Percentiles rank a stretch among this genome's conserved stretches.
Evolutionary conservation across 1,284 basidiomycete species (phyloP).

Genomic region (Pulchroboletus neoregius): DNA sequence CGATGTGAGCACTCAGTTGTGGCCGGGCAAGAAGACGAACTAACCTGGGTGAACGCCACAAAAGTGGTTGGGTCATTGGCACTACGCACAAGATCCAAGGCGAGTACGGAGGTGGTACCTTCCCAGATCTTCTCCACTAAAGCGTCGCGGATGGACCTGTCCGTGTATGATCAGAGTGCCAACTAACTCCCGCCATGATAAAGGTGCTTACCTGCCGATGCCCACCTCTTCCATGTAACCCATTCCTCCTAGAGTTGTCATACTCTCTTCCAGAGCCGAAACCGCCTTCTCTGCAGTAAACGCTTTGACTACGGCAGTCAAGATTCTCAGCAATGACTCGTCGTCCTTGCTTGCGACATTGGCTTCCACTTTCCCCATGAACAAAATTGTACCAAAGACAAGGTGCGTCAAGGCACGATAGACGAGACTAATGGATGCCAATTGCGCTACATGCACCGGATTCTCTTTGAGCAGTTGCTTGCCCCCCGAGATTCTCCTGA

Average conservation of each 20-base stretch:
- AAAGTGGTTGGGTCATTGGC: constrained; percentile 40
- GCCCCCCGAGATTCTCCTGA: constrained; percentile 52
- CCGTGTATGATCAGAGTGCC: background rate
- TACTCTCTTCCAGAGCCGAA: constrained; percentile 66
- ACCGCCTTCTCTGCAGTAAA: constrained; percentile 65
- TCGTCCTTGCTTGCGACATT: constrained; percentile 48
- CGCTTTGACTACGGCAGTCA: constrained; percentile 71
- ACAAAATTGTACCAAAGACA: constrained; percentile 50
- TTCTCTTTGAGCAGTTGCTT: constrained; percentile 49
- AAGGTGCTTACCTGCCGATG: constrained; percentile 48
- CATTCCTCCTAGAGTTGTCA: constrained; percentile 72
- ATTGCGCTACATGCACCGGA: constrained; percentile 59
- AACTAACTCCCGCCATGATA: background rate
- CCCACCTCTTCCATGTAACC: constrained; percentile 83
- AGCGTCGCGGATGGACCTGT: constrained; percentile 55
- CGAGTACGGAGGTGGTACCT: constrained; percentile 66
- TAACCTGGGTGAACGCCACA: constrained; percentile 36
- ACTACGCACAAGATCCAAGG: constrained; percentile 62
- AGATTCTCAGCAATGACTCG: constrained; percentile 51
- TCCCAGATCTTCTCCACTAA: constrained; percentile 84
- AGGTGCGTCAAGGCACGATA: constrained; percentile 68
- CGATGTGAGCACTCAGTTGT: background rate
- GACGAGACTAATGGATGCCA: constrained; percentile 54
- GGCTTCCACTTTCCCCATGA: constrained; percentile 65
- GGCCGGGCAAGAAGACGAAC: constrained; percentile 6